Percentiles rank a stretch among this genome's conserved stretches.
phyloP scores from a whole-genome alignment of 1,284 basidiomycete genomes.

The Schizophyllum commune region DNA sequence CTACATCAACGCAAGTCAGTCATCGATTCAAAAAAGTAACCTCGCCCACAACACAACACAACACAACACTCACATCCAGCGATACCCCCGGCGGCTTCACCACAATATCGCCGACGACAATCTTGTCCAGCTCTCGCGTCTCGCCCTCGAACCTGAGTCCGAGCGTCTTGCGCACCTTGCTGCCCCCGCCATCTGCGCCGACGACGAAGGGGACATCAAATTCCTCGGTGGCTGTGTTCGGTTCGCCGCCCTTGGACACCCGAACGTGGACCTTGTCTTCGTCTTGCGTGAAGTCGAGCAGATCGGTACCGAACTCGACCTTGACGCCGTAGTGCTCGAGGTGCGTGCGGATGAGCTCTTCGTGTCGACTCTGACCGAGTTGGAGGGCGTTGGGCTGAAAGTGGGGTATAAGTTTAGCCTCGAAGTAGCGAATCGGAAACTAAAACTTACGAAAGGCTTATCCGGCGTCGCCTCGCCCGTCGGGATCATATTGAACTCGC shows the following conservation, averaged over 20 bases:
- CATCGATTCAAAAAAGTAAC: background rate
- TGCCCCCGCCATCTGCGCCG: conserved; percentile 23
- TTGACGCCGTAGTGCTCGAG: conserved; percentile 15
- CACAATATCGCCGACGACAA: conserved; percentile 32
- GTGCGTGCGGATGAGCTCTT: conserved; percentile 20
- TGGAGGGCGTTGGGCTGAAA: conserved; percentile 9
- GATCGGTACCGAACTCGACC: conserved; percentile 23
- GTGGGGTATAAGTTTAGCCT: background rate
- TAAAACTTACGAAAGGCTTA: background rate
- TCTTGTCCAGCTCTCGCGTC: conserved; percentile 22
- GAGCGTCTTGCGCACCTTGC: conserved; percentile 32
- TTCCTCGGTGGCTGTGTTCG: background rate
- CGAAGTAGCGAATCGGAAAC: background rate
- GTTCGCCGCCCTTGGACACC: conserved; percentile 2
- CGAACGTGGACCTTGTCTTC: conserved; percentile 10
- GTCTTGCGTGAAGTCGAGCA: conserved; percentile 21
- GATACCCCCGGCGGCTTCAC: conserved; percentile 22
- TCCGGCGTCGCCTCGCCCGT: background rate
- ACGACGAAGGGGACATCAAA: conserved; percentile 14
- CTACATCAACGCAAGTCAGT: background rate
- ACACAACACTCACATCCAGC: conserved; percentile 17
- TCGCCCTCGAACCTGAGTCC: conserved; percentile 39
- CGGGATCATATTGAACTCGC: conserved; percentile 11
- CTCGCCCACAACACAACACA: conserved; percentile 23
- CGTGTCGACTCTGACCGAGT: conserved; percentile 18